A percentile compares a stretch with the other conserved stretches of the same genome.
phyloP scores from a whole-genome alignment of 306 rosid genomes.

The Cucurbita argyrosperma region DNA sequence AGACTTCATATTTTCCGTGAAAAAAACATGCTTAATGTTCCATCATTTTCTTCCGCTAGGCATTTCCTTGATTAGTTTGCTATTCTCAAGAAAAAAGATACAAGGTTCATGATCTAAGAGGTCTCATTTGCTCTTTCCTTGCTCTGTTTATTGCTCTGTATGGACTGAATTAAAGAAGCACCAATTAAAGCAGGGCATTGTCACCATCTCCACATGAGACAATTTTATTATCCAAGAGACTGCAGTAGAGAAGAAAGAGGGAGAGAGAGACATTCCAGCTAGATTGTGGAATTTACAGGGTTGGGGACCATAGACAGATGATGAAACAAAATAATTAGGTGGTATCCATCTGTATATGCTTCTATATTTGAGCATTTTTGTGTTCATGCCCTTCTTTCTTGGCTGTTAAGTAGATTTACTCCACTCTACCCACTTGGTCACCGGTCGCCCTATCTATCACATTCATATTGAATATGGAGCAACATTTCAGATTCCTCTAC shows the following conservation, averaged over 20 bases:
- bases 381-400: slow-evolving; percentile 27
- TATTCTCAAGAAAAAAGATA: neutral
- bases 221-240: slow-evolving; percentile 2
- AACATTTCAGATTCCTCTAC: slow-evolving; percentile 19
- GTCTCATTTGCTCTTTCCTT: neutral
- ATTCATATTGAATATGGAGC: slow-evolving; percentile 15
- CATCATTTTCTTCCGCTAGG: neutral
- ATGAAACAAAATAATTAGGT: slow-evolving; percentile 26
- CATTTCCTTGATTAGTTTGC: neutral
- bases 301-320: slow-evolving; percentile 45
- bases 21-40: neutral
- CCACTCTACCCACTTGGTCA: slow-evolving; percentile 22
- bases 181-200: slow-evolving; percentile 7
- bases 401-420: slow-evolving; percentile 28
- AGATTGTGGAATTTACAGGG: slow-evolving; percentile 33
- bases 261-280: slow-evolving; percentile 31
- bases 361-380: slow-evolving; percentile 34
- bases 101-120: neutral
- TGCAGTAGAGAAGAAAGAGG: neutral
- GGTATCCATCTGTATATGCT: slow-evolving; percentile 27
- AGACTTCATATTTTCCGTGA: neutral
- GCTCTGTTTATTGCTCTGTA: neutral
- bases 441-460: slow-evolving; percentile 16
- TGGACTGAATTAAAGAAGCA: slow-evolving; percentile 5
- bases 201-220: slow-evolving; percentile 6